A percentile compares a stretch with the other conserved stretches of the same genome.
Conservation (phyloP, 768 basidiomycete genomes). For the Gymnopilus junonius region DNA sequence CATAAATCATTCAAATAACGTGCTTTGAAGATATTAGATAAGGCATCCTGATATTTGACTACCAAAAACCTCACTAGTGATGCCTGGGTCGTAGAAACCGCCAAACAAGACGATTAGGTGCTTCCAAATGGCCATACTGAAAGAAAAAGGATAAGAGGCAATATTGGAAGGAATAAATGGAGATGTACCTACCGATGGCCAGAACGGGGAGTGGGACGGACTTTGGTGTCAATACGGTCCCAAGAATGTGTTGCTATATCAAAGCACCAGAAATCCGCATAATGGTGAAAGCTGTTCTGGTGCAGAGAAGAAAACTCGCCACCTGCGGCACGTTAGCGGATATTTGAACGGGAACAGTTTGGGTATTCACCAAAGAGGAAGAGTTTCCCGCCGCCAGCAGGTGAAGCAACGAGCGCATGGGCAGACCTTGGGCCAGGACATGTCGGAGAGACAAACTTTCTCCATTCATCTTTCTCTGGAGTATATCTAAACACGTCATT, state of each 20-base stretch:
- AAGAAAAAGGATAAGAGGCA: not conserved
- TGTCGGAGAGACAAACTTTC: slow-evolving; percentile 80
- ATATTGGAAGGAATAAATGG: not conserved
- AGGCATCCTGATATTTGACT: not conserved
- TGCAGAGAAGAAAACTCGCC: slow-evolving; percentile 87
- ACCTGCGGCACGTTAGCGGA: slow-evolving; percentile 39
- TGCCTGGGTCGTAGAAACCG: slow-evolving; percentile 88
- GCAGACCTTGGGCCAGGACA: slow-evolving; percentile 90
- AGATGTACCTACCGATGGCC: slow-evolving; percentile 68
- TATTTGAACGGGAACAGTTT: not conserved
- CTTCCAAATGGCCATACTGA: slow-evolving; percentile 89
- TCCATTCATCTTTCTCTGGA: slow-evolving; percentile 93
- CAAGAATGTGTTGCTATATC: slow-evolving; percentile 79
- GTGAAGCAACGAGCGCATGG: slow-evolving; percentile 77
- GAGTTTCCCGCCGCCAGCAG: slow-evolving; percentile 83
- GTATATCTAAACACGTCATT: slow-evolving; percentile 87
- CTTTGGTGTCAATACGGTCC: slow-evolving; percentile 89
- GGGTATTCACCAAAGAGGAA: slow-evolving; percentile 69
- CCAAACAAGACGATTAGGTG: slow-evolving; percentile 87
- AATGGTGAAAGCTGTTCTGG: slow-evolving; percentile 87
- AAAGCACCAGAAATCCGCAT: slow-evolving; percentile 89
- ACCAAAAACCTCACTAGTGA: slow-evolving; percentile 58
- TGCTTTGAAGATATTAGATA: slow-evolving; percentile 42
- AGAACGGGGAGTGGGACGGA: slow-evolving; percentile 77
- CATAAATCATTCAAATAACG: slow-evolving; percentile 85